A percentile compares a stretch with the other conserved stretches of the same genome.
Conservation (phyloP, 176 grass and related monocot genomes). For the Tillandsia leiboldiana region DNA sequence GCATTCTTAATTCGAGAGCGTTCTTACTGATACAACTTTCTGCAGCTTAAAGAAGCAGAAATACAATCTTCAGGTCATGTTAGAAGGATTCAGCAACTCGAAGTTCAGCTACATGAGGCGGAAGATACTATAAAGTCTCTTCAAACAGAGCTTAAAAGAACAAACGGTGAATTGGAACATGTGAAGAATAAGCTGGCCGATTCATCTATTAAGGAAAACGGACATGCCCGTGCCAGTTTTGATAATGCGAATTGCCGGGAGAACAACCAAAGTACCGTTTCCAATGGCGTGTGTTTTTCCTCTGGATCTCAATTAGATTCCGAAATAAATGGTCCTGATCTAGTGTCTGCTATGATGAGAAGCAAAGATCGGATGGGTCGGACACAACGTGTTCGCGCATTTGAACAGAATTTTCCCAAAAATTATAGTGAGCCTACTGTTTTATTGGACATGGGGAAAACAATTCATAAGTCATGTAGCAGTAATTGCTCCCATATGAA, state of each 20-base stretch:
- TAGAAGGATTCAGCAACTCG: constrained; percentile 60
- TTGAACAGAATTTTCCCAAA: constrained; percentile 36
- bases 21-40: not conserved
- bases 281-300: constrained; percentile 13
- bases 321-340: constrained; percentile 26
- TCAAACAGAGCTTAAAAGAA: constrained; percentile 42
- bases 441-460: constrained; percentile 27
- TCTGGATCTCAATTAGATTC: constrained; percentile 15
- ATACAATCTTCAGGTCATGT: constrained; percentile 36
- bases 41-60: constrained; percentile 65
- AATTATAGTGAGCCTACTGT: constrained; percentile 27
- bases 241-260: constrained; percentile 21
- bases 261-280: constrained; percentile 10
- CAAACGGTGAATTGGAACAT: constrained; percentile 40
- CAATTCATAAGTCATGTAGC: constrained; percentile 31
- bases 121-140: constrained; percentile 38
- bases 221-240: constrained; percentile 2
- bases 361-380: constrained; percentile 65
- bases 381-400: constrained; percentile 71
- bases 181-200: constrained; percentile 33
- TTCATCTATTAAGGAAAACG: constrained; percentile 14
- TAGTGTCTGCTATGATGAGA: constrained; percentile 35
- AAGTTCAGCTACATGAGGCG: constrained; percentile 48
- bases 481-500: constrained; percentile 30
- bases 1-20: constrained; percentile 14